Conservation (phyloP, 768 basidiomycete genomes). For the Roridomyces roridus region DNA sequence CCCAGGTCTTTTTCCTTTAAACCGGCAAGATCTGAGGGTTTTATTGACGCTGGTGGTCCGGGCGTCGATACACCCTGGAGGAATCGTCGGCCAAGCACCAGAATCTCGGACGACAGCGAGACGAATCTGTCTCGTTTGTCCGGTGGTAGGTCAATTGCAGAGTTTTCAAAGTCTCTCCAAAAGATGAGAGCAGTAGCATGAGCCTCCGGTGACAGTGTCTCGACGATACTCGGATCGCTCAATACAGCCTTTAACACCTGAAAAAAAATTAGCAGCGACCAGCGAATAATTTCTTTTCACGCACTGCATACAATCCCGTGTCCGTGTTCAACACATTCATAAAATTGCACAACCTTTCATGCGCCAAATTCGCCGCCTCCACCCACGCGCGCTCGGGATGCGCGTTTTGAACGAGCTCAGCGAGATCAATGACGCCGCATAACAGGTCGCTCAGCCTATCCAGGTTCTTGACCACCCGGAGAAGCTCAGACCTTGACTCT, state of each 20-base stretch:
- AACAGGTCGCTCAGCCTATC: conserved; percentile 96
- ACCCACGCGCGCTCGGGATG: conserved; percentile 91
- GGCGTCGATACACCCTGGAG: conserved; percentile 68
- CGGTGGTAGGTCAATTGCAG: conserved; percentile 88
- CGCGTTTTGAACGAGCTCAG: conserved; percentile 91
- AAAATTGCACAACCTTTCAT: conserved; percentile 92
- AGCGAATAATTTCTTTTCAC: conserved; percentile 35
- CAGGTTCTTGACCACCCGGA: conserved; percentile 92
- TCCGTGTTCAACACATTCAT: conserved; percentile 98
- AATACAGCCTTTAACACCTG: conserved; percentile 78
- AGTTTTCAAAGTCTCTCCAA: conserved; percentile 97
- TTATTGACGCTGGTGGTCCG: conserved; percentile 71
- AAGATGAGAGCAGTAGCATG: conserved; percentile 90
- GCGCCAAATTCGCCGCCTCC: conserved; percentile 82
- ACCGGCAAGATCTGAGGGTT: conserved; percentile 71
- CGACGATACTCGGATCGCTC: conserved; percentile 68
- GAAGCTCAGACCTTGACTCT: conserved; percentile 75
- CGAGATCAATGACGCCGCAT: conserved; percentile 95
- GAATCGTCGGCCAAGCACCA: conserved; percentile 87
- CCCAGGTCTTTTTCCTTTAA: conserved; percentile 82
- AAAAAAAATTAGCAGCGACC: conserved; percentile 22
- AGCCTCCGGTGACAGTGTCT: conserved; percentile 76
- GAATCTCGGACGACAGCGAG: conserved; percentile 86
- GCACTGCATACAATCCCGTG: conserved; percentile 86
- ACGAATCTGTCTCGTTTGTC: conserved; percentile 84